A percentile compares a stretch with the other conserved stretches of the same genome.
These are phyloP conservation scores for Conidiobolus incongruus DNA, from an alignment of 371 early-diverging fungal genomes.

Conservation along the genomic window DNA sequence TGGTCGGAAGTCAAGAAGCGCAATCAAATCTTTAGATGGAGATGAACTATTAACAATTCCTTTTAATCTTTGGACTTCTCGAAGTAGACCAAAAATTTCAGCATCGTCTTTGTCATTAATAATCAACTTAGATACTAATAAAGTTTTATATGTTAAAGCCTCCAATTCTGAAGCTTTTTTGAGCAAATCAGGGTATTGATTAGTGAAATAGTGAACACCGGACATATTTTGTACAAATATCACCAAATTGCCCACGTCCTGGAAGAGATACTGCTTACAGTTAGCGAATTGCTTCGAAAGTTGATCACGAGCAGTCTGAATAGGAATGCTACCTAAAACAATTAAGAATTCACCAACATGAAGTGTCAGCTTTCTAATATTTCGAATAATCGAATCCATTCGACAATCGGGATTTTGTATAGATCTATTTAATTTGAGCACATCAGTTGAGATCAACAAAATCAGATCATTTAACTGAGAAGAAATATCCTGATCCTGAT, in stretches of 20 bases:
- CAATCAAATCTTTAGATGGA: slow-evolving; percentile 3
- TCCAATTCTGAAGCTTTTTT: slow-evolving; percentile 12
- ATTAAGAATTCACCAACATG: slow-evolving; percentile 11
- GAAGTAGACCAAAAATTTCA: slow-evolving; percentile 5
- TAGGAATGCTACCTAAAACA: slow-evolving; percentile 7
- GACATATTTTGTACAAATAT: slow-evolving; percentile 12
- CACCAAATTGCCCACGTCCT: slow-evolving; percentile 10
- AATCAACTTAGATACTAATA: slow-evolving; percentile 11
- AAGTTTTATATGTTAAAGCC: slow-evolving; percentile 11
- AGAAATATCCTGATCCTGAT: neutral
- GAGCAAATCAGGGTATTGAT: slow-evolving; percentile 9
- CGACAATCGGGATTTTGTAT: neutral
- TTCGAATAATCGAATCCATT: neutral
- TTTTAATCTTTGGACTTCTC: slow-evolving; percentile 7
- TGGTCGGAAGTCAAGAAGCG: slow-evolving; percentile 1
- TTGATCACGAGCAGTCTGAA: neutral
- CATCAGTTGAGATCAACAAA: neutral
- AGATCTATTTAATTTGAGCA: neutral
- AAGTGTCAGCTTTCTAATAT: slow-evolving; percentile 5
- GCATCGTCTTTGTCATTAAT: slow-evolving; percentile 14
- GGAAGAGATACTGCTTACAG: slow-evolving; percentile 9
- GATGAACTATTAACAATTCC: neutral
- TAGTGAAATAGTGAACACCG: slow-evolving; percentile 8
- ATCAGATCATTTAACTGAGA: neutral
- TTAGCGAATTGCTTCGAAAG: neutral